Percentiles rank a stretch among this genome's conserved stretches.
Evolutionary conservation across 2,329 filamentous ascomycete species (phyloP).

Genomic region (Cladophialophora chaetospira): DNA sequence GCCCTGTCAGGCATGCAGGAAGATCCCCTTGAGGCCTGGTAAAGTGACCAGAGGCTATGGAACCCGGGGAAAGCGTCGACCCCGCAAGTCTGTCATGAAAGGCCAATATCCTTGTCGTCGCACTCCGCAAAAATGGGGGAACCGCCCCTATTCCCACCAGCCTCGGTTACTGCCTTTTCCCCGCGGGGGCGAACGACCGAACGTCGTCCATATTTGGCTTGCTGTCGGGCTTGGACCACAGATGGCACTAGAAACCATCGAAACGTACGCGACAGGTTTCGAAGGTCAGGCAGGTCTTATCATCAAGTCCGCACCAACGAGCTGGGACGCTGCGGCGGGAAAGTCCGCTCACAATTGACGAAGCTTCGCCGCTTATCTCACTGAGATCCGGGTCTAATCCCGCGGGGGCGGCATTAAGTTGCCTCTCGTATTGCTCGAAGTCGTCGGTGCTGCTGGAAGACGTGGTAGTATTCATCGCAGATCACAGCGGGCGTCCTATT

Average conservation of each 20-base stretch:
- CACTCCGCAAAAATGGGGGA: constrained; percentile 10
- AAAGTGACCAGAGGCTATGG: too few relatives aligned
- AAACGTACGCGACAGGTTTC: neutral
- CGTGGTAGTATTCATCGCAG: too few relatives aligned
- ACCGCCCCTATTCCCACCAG: constrained; percentile 11
- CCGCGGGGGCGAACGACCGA: neutral
- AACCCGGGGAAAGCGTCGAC: too few relatives aligned
- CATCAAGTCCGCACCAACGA: neutral
- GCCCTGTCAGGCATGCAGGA: too few relatives aligned
- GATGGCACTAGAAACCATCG: too few relatives aligned
- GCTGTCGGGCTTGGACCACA: neutral
- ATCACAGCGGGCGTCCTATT: too few relatives aligned
- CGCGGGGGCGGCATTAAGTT: constrained; percentile 19
- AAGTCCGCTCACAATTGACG: constrained; percentile 3
- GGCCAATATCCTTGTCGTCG: neutral
- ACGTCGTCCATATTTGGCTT: neutral
- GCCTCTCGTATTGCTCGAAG: neutral
- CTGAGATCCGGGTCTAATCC: neutral
- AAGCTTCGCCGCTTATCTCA: constrained; percentile 3
- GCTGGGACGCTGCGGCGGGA: constrained; percentile 1
- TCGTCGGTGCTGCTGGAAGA: neutral
- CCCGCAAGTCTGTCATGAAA: neutral
- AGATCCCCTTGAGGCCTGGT: too few relatives aligned
- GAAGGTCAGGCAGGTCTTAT: neutral
- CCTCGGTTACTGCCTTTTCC: constrained; percentile 7